Percentiles rank a stretch among this genome's conserved stretches.
phyloP scores from a whole-genome alignment of 2,329 filamentous ascomycete species.

The Bertia moriformis region DNA sequence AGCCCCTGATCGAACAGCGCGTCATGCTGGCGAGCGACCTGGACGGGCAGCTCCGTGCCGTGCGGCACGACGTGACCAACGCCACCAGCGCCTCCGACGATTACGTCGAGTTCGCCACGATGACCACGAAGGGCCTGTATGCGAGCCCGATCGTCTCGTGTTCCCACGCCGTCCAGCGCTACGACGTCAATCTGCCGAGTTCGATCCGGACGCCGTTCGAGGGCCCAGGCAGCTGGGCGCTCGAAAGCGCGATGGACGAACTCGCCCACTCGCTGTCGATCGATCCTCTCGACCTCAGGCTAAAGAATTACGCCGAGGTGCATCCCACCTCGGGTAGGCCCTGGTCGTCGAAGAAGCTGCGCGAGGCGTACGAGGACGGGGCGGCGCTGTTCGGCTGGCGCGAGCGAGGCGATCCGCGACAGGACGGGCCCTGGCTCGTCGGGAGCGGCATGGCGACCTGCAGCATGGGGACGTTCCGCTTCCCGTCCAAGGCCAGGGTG shows the following conservation, averaged over 20 bases:
- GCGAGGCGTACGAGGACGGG: not conserved
- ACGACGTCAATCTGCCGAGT: not conserved
- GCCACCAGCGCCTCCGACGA: no score
- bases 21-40: not conserved
- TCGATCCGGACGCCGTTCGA: not conserved
- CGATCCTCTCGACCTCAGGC: not conserved
- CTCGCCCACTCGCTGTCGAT: not conserved
- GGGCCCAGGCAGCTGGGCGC: not conserved
- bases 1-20: not conserved
- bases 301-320: not conserved
- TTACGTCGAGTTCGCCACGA: no score
- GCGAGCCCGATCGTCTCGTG: no score
- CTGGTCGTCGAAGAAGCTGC: not conserved
- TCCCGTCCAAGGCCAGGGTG: not conserved
- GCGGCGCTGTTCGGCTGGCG: not conserved
- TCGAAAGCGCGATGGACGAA: not conserved
- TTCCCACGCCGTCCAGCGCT: no score
- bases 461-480: no score
- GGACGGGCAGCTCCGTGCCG: not conserved
- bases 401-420: not conserved
- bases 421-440: not conserved
- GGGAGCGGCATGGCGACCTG: not conserved
- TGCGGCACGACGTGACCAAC: not conserved
- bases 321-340: not conserved
- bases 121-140: no score